Conservation (phyloP, 768 basidiomycete genomes). For the Pisolithus tinctorius region DNA sequence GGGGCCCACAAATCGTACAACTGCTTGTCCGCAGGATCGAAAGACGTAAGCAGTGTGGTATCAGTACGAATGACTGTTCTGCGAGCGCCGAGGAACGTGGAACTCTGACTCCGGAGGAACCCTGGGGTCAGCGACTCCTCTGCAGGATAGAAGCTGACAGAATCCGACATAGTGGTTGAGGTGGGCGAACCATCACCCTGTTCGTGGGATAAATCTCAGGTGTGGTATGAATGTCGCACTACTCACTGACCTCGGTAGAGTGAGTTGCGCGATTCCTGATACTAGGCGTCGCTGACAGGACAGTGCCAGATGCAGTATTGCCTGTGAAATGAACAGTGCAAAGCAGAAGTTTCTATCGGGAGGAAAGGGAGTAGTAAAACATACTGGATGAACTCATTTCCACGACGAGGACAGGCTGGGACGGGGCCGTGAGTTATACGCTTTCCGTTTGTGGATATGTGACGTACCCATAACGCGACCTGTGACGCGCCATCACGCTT, state of each 20-base stretch:
- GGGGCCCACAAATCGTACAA: slow-evolving; percentile 76
- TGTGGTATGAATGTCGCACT: too few species aligned
- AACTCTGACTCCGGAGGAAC: slow-evolving; percentile 12
- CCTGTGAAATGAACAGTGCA: background rate
- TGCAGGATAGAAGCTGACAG: slow-evolving; percentile 16
- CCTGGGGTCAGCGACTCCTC: slow-evolving; percentile 8
- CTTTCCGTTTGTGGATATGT: slow-evolving; percentile 7
- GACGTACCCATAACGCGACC: slow-evolving; percentile 20
- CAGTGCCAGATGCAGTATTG: background rate
- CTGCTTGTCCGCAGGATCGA: slow-evolving; percentile 70
- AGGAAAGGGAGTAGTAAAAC: background rate
- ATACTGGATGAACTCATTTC: background rate
- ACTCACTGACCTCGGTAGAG: slow-evolving; percentile 10
- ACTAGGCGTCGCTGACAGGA: slow-evolving; percentile 8
- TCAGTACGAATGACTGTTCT: slow-evolving; percentile 54
- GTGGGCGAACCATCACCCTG: slow-evolving; percentile 20
- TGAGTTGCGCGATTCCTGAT: slow-evolving; percentile 9
- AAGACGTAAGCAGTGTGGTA: slow-evolving; percentile 61
- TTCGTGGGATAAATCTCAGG: background rate
- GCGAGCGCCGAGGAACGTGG: slow-evolving; percentile 24
- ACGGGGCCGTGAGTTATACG: too few species aligned
- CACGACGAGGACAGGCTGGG: too few species aligned
- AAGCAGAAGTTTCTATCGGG: background rate
- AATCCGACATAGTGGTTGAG: slow-evolving; percentile 28
- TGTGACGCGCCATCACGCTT: slow-evolving; percentile 12